phyloP scores from a whole-genome alignment of 2,329 filamentous ascomycete genomes.

The Beauveria bassiana region DNA sequence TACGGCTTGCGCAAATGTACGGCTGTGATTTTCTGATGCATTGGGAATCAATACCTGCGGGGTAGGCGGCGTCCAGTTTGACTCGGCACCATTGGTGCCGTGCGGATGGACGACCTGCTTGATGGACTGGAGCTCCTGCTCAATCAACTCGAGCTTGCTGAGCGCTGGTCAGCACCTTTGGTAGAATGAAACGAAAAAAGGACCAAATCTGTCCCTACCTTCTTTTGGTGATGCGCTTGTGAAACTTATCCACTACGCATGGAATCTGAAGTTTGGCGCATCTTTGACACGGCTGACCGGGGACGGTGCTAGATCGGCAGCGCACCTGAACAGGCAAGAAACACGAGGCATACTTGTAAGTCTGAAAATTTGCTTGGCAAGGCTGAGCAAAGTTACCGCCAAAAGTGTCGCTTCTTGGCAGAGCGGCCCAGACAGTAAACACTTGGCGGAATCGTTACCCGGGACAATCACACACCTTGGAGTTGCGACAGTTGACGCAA shows the following conservation, averaged over 20 bases:
- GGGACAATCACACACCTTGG: constrained; percentile 26
- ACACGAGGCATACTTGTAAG: constrained; percentile 8
- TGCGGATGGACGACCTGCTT: constrained; percentile 39
- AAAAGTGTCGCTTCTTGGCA: background rate
- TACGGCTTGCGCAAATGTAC: background rate
- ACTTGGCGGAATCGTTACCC: background rate
- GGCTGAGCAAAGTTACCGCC: background rate
- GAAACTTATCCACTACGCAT: constrained; percentile 39
- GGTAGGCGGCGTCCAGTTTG: constrained; percentile 22
- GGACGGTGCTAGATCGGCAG: constrained; percentile 32
- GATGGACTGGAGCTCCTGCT: constrained; percentile 46
- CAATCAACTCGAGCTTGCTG: constrained; percentile 48
- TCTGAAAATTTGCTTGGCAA: constrained; percentile 8
- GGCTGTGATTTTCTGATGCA: constrained; percentile 14
- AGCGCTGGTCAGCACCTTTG: background rate
- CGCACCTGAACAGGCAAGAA: constrained; percentile 28
- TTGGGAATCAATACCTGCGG: constrained; percentile 20
- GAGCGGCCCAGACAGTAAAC: background rate
- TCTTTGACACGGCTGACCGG: constrained; percentile 35
- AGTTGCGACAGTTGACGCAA: constrained; percentile 32
- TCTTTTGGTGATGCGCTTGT: constrained; percentile 38
- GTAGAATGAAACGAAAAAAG: background rate
- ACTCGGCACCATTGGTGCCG: constrained; percentile 13
- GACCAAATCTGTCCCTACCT: constrained; percentile 23
- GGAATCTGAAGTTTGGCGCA: constrained; percentile 35